phyloP scores from a whole-genome alignment of 495 filamentous ascomycete genomes.

The Chaetomium tenue region DNA sequence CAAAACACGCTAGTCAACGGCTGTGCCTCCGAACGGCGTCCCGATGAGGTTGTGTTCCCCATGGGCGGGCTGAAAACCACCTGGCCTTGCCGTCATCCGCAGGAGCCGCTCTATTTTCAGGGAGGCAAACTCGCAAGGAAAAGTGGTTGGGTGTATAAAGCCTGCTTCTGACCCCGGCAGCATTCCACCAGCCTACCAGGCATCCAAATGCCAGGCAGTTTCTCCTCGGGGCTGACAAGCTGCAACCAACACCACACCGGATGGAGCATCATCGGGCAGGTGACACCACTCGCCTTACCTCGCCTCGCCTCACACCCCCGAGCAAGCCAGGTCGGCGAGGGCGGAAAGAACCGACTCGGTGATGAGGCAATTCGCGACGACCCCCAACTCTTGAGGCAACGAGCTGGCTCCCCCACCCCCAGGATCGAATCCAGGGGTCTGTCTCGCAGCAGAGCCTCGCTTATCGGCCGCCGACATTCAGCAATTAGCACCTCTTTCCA shows the following conservation, averaged over 20 bases:
- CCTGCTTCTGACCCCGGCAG: background rate
- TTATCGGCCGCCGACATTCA: background rate
- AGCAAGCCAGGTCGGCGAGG: background rate
- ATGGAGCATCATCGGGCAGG: background rate
- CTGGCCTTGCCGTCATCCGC: background rate
- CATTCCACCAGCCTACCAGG: background rate
- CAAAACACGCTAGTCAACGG: background rate
- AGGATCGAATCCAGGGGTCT: background rate
- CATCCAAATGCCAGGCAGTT: background rate
- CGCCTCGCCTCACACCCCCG: background rate
- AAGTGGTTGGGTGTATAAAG: constrained; percentile 1
- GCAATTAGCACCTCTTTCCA: background rate
- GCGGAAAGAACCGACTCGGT: background rate
- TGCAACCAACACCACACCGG: background rate
- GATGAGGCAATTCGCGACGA: too few species aligned
- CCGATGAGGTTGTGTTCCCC: background rate
- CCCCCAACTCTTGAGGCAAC: background rate
- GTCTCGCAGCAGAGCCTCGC: background rate
- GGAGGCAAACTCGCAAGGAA: background rate
- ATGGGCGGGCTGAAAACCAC: background rate
- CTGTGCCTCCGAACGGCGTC: background rate
- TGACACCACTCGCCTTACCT: background rate
- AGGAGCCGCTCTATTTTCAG: background rate
- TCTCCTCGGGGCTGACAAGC: constrained; percentile 2
- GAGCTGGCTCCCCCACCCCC: background rate